Base-by-base conservation (phyloP, 192 early-diverging fungal species). In the Coemansia reversa region DNA sequence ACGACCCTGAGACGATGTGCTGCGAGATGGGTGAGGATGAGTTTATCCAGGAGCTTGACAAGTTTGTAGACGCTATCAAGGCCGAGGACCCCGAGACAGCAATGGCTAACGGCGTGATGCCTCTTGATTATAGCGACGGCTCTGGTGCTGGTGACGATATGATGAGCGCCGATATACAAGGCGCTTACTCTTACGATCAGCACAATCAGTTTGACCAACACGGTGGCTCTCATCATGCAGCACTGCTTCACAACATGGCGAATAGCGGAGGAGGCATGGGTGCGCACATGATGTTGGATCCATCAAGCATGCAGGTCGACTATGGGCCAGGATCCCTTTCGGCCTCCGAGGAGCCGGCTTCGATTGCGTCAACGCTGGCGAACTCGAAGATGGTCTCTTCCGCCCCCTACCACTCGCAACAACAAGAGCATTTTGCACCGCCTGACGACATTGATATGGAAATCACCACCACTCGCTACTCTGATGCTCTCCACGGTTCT, bases 1-100 rank as follows among this genome's bases (percentile, higher is more conserved):
- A 75, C 12, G 66, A 81, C 22, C 72, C 69, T 3, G 72, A 74
- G 7, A 71, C 65, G 25, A 72, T 75, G 69, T 65, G 65, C 60
- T 62, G 72, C 51, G 74, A 82, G 48, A 82, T 82, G 79, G 71
- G 76, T 58, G 75, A 82, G 49, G 71, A 73, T 30, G 75, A 82
- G 62, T 76, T 82, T 61, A 82, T 74, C 42, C 67, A 65, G 64
- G 79, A 82, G 79, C 75, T 82, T 48, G 79, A 82, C 71, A 82
- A 76, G 64, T 74, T 82, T 62, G 75, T 82, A 4, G 79, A 82
- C 47, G 73, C 69, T 8, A 82, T 82, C 60, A 69, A 67, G 63
- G 65, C 69, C 14, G 79, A 76, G 47, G 75, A 82, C 2, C 74
- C 79, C 1, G 79, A 76, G 50, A 61, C 70, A 12, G 70, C 70